Evolutionary conservation across 1,139 yeast genomes (phyloP).

Genomic region (Nematodospora anomalae): DNA sequence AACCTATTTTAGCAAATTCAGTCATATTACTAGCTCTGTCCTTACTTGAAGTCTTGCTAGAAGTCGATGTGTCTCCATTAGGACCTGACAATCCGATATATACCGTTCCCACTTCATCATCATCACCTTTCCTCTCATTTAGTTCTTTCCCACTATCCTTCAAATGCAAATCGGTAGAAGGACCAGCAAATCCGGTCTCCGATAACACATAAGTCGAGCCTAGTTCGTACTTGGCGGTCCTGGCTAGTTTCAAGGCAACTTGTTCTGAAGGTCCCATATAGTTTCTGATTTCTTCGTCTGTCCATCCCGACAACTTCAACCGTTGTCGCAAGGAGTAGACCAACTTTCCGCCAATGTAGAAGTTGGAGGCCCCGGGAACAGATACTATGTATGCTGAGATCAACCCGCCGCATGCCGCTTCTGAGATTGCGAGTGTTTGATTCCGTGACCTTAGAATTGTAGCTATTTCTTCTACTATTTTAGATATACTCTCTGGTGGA

Average conservation of each 20-base stretch:
- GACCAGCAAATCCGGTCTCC: conserved; percentile 89
- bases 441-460: conserved; percentile 48
- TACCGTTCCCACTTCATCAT: conserved; percentile 58
- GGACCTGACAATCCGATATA: conserved; percentile 76
- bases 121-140: conserved; percentile 18
- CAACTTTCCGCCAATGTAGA: conserved; percentile 81
- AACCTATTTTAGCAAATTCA: conserved; percentile 66
- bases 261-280: conserved; percentile 82
- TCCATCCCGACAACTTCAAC: conserved; percentile 76
- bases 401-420: conserved; percentile 89
- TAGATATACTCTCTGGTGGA: conserved; percentile 58
- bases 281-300: conserved; percentile 60
- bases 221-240: conserved; percentile 75
- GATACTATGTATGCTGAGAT: conserved; percentile 77
- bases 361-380: conserved; percentile 81
- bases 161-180: conserved; percentile 50
- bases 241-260: conserved; percentile 73
- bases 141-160: conserved; percentile 16
- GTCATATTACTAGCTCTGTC: conserved; percentile 72
- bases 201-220: conserved; percentile 81
- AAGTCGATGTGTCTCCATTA: conserved; percentile 51
- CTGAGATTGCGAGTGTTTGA: conserved; percentile 76
- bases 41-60: conserved; percentile 42
- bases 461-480: conserved; percentile 58
- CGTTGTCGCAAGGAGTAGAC: conserved; percentile 77